Conservation (phyloP, 1,284 basidiomycete genomes). For the Irpex sp. region DNA sequence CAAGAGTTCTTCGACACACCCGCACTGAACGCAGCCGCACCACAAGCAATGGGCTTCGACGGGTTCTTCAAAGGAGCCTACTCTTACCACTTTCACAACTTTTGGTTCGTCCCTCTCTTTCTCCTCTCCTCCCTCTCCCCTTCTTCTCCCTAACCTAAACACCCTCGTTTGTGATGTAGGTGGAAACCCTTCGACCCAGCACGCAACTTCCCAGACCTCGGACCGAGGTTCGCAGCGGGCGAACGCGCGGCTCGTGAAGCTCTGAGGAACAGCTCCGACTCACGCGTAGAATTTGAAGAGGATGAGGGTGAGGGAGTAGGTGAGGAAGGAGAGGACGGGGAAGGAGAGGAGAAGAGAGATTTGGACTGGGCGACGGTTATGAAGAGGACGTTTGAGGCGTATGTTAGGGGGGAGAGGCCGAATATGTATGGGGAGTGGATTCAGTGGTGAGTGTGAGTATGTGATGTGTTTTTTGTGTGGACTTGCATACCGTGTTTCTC, state of each 20-base stretch:
- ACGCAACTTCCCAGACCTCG: constrained; percentile 91
- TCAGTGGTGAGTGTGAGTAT: constrained; percentile 43
- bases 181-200: constrained; percentile 90
- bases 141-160: background rate
- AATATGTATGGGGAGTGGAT: constrained; percentile 93
- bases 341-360: constrained; percentile 48
- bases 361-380: constrained; percentile 87
- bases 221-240: constrained; percentile 70
- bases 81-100: constrained; percentile 67
- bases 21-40: constrained; percentile 44
- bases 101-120: constrained; percentile 26
- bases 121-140: too few species aligned
- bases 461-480: background rate
- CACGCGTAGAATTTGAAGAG: constrained; percentile 31
- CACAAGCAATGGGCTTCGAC: constrained; percentile 58
- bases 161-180: constrained; percentile 43
- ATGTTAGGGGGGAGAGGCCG: constrained; percentile 80
- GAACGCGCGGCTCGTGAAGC: constrained; percentile 36
- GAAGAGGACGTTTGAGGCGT: constrained; percentile 90
- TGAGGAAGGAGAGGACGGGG: constrained; percentile 30
- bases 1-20: constrained; percentile 62
- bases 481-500: background rate
- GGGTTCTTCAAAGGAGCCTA: constrained; percentile 70
- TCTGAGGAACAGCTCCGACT: constrained; percentile 8
- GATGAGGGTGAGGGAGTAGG: constrained; percentile 18